These are phyloP conservation scores for Fusarium torulosum DNA, from an alignment of 2,329 filamentous ascomycete species.

Conservation along the genomic window DNA sequence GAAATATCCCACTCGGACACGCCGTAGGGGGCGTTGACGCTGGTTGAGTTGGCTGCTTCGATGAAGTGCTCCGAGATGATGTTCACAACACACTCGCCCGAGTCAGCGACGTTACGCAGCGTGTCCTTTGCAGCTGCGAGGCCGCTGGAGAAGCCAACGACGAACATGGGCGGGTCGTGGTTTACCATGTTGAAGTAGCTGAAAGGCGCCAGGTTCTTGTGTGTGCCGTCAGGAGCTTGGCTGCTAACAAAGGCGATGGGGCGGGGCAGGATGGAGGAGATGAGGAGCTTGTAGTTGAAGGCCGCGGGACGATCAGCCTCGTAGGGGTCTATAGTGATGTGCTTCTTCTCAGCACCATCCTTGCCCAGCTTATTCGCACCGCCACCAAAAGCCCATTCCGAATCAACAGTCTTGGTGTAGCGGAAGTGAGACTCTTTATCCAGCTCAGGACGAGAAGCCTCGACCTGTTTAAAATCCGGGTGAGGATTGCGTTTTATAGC, in stretches of 20 bases:
- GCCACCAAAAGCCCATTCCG: slow-evolving; percentile 73
- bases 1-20: slow-evolving; percentile 83
- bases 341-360: slow-evolving; percentile 56
- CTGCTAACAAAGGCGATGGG: slow-evolving; percentile 78
- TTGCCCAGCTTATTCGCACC: slow-evolving; percentile 69
- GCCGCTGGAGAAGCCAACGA: slow-evolving; percentile 64
- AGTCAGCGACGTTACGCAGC: slow-evolving; percentile 78
- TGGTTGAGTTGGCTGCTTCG: slow-evolving; percentile 88
- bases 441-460: slow-evolving; percentile 74
- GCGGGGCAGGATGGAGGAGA: slow-evolving; percentile 83
- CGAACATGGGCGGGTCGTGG: slow-evolving; percentile 89
- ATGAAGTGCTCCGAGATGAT: slow-evolving; percentile 87
- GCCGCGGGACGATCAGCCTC: slow-evolving; percentile 73
- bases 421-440: slow-evolving; percentile 61
- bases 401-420: slow-evolving; percentile 73
- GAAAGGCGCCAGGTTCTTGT: slow-evolving; percentile 84
- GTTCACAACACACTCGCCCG: slow-evolving; percentile 84
- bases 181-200: slow-evolving; percentile 86
- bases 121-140: slow-evolving; percentile 78
- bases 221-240: slow-evolving; percentile 68
- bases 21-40: slow-evolving; percentile 82
- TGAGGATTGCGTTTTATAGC: slow-evolving; percentile 67
- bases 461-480: slow-evolving; percentile 79
- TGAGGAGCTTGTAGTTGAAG: slow-evolving; percentile 93
- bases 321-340: slow-evolving; percentile 86